phyloP scores from a whole-genome alignment of 805 yeast genomes.

The Ogataea haglerorum region DNA sequence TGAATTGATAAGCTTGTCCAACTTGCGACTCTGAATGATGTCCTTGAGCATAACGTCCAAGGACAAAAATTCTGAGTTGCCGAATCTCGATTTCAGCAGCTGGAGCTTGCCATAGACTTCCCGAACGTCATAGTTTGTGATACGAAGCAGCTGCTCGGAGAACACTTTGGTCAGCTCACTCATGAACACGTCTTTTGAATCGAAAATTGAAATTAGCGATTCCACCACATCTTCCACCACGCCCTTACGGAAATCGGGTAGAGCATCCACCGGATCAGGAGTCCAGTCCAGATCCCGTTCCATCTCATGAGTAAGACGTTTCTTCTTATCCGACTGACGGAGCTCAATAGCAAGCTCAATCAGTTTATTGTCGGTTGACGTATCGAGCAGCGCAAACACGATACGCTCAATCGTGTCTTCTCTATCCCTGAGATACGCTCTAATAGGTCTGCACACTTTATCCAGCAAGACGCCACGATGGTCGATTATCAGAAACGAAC shows the following conservation, averaged over 20 bases:
- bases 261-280: slow-evolving; percentile 87
- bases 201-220: slow-evolving; percentile 68
- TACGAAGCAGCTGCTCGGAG: slow-evolving; percentile 50
- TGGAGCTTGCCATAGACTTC: slow-evolving; percentile 44
- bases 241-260: slow-evolving; percentile 72
- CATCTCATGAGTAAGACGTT: slow-evolving; percentile 35
- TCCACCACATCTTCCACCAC: slow-evolving; percentile 66
- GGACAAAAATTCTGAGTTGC: slow-evolving; percentile 59
- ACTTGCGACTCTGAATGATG: slow-evolving; percentile 50
- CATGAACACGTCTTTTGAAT: slow-evolving; percentile 62
- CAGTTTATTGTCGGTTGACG: slow-evolving; percentile 39
- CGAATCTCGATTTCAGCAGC: slow-evolving; percentile 60
- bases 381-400: slow-evolving; percentile 66
- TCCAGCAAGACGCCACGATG: slow-evolving; percentile 83
- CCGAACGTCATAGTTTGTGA: slow-evolving; percentile 38
- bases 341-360: slow-evolving; percentile 56
- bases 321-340: slow-evolving; percentile 29
- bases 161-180: slow-evolving; percentile 61
- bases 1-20: slow-evolving; percentile 37
- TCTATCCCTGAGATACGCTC: slow-evolving; percentile 66
- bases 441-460: slow-evolving; percentile 71
- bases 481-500: slow-evolving; percentile 72
- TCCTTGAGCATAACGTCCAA: slow-evolving; percentile 85
- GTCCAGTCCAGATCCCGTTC: slow-evolving; percentile 57
- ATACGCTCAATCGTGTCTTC: slow-evolving; percentile 68